phyloP scores from a whole-genome alignment of 768 basidiomycete genomes.

The Leccinum subtestaceum region DNA sequence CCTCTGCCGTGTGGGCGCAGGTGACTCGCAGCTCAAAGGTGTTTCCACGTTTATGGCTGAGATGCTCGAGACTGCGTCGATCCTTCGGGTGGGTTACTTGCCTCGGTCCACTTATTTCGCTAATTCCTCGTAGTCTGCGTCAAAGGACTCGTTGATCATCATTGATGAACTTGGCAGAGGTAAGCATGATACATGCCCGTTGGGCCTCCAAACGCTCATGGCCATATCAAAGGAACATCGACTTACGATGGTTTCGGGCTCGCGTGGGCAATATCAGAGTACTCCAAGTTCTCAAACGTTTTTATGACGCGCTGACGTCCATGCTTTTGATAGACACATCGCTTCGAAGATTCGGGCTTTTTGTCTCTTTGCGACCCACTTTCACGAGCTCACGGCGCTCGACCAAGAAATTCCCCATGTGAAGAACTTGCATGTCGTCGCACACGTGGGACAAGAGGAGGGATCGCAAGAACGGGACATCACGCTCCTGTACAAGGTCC shows the following conservation, averaged over 20 bases:
- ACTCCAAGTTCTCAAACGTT: constrained; percentile 21
- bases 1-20: constrained; percentile 92
- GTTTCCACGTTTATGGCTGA: constrained; percentile 99
- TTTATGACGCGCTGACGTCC: not conserved
- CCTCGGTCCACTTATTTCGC: not conserved
- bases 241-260: constrained; percentile 98
- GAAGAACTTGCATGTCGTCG: constrained; percentile 93
- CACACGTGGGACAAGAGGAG: constrained; percentile 68
- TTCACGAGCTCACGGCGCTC: constrained; percentile 93
- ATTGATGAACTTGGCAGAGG: constrained; percentile 96
- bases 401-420: constrained; percentile 85
- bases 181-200: constrained; percentile 24
- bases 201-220: constrained; percentile 2
- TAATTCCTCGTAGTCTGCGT: constrained; percentile 64
- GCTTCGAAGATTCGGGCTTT: constrained; percentile 90
- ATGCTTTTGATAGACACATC: constrained; percentile 64
- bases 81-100: constrained; percentile 63
- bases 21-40: constrained; percentile 96
- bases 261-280: constrained; percentile 99
- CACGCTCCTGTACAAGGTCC: constrained; percentile 69
- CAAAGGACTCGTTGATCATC: constrained; percentile 89
- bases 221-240: constrained; percentile 64
- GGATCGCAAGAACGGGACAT: constrained; percentile 66
- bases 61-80: constrained; percentile 98
- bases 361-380: constrained; percentile 96